Percentiles rank a stretch among this genome's conserved stretches.
These are phyloP conservation scores for Dichomitus squalens DNA, from an alignment of 1,284 basidiomycete genomes.

Conservation along the genomic window DNA sequence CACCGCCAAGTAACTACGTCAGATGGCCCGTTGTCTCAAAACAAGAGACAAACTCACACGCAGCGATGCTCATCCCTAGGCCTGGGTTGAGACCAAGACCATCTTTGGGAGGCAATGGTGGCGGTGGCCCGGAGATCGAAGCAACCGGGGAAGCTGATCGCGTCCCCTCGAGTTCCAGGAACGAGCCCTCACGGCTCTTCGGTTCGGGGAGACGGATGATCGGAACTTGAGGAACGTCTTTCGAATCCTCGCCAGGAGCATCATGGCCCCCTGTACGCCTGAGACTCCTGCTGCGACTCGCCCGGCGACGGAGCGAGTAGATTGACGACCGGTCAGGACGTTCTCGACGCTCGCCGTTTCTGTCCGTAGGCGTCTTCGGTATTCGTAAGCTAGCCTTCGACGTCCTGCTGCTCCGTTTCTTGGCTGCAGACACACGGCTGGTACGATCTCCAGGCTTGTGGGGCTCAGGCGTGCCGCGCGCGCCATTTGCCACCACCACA, in stretches of 20 bases:
- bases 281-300: conserved; percentile 29
- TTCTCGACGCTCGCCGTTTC: conserved; percentile 19
- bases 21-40: background rate
- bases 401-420: conserved; percentile 56
- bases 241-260: background rate
- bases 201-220: conserved; percentile 23
- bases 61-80: conserved; percentile 1
- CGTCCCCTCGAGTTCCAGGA: conserved; percentile 32
- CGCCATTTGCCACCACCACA: conserved; percentile 13
- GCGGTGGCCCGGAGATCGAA: conserved; percentile 10
- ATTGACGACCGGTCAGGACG: conserved; percentile 19
- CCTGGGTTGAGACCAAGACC: background rate
- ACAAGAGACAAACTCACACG: conserved; percentile 2
- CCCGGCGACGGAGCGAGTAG: conserved; percentile 16
- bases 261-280: conserved; percentile 18
- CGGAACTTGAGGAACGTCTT: conserved; percentile 25
- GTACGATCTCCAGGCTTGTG: conserved; percentile 22
- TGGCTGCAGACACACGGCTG: conserved; percentile 56
- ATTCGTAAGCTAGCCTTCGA: conserved; percentile 63
- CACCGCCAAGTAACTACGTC: background rate
- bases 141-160: conserved; percentile 27
- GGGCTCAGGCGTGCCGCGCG: conserved; percentile 20
- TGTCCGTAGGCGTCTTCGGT: conserved; percentile 34
- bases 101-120: conserved; percentile 20
- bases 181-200: conserved; percentile 27